Percentiles rank a stretch among this genome's conserved stretches.
Evolutionary conservation across 2,329 filamentous ascomycete genomes (phyloP).

Genomic region (Fusarium sp.): DNA sequence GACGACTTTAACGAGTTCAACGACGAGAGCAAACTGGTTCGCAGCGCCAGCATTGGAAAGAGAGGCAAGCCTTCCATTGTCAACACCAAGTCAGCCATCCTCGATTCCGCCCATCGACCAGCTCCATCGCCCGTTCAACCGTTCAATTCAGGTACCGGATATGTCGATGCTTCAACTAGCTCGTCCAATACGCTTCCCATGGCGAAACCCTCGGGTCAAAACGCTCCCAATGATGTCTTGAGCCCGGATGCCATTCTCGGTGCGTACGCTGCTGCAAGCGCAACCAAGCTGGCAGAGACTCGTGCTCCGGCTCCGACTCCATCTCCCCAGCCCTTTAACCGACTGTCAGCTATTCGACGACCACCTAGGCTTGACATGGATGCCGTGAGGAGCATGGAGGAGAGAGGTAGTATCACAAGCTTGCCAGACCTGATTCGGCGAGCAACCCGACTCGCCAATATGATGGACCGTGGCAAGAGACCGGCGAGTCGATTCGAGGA

Average conservation of each 20-base stretch:
- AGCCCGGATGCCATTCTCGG: constrained; percentile 62
- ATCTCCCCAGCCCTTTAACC: constrained; percentile 51
- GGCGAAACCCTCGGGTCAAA: constrained; percentile 28
- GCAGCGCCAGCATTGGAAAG: constrained; percentile 72
- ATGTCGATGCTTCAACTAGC: constrained; percentile 59
- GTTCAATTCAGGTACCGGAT: constrained; percentile 59
- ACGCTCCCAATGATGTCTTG: constrained; percentile 37
- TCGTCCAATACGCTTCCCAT: constrained; percentile 58
- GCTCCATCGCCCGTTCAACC: constrained; percentile 54
- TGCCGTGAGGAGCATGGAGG: constrained; percentile 83
- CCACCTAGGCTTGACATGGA: constrained; percentile 86
- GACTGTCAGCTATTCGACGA: constrained; percentile 66
- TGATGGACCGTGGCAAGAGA: constrained; percentile 84
- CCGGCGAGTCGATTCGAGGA: constrained; percentile 70
- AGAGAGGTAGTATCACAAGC: constrained; percentile 90
- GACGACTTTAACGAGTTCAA: constrained; percentile 63
- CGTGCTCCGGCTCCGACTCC: constrained; percentile 40
- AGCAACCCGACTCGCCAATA: constrained; percentile 86
- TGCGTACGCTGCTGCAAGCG: constrained; percentile 63
- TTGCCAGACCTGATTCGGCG: constrained; percentile 90
- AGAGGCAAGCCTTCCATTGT: constrained; percentile 69
- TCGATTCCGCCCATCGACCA: constrained; percentile 43
- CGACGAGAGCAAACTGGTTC: constrained; percentile 69
- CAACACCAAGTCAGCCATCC: constrained; percentile 47
- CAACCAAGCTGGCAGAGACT: constrained; percentile 54